phyloP scores from a whole-genome alignment of 1,284 basidiomycete species.

The Marasmius tenuissimus region DNA sequence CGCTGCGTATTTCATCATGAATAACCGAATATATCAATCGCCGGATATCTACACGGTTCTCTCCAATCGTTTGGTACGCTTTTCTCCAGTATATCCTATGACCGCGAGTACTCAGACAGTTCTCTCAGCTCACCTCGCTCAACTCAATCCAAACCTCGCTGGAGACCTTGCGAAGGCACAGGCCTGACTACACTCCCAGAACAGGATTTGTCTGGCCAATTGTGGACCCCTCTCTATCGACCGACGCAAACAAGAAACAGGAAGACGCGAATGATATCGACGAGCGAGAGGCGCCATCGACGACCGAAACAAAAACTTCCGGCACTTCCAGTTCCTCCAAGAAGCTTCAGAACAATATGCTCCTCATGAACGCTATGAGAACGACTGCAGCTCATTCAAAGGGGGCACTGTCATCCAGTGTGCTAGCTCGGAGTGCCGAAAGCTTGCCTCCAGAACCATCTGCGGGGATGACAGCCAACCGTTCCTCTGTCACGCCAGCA shows the following conservation, averaged over 20 bases:
- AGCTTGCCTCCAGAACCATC: conserved; percentile 39
- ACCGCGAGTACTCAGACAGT: not conserved
- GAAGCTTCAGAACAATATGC: conserved; percentile 63
- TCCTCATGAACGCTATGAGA: conserved; percentile 73
- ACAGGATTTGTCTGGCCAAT: conserved; percentile 83
- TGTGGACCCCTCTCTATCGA: conserved; percentile 48
- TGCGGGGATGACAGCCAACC: conserved; percentile 34
- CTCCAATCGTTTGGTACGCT: conserved; percentile 76
- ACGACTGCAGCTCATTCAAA: conserved; percentile 71
- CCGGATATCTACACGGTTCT: conserved; percentile 81
- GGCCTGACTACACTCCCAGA: conserved; percentile 76
- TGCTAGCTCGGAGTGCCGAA: conserved; percentile 32
- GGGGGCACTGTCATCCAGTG: conserved; percentile 41
- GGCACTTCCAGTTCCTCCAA: conserved; percentile 33
- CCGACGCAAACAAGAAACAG: conserved; percentile 48
- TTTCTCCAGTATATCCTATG: conserved; percentile 5
- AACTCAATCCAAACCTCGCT: conserved; percentile 73
- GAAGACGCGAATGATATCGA: conserved; percentile 30
- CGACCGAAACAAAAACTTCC: conserved; percentile 23
- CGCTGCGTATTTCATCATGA: conserved; percentile 82
- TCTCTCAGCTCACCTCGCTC: conserved; percentile 63
- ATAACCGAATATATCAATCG: conserved; percentile 84
- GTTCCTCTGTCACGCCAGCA: conserved; percentile 57
- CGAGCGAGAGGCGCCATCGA: conserved; percentile 20
- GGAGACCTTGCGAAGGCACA: conserved; percentile 64